These are phyloP conservation scores for Vanrija sp. DNA, from an alignment of 1,284 basidiomycete species.

Conservation along the genomic window DNA sequence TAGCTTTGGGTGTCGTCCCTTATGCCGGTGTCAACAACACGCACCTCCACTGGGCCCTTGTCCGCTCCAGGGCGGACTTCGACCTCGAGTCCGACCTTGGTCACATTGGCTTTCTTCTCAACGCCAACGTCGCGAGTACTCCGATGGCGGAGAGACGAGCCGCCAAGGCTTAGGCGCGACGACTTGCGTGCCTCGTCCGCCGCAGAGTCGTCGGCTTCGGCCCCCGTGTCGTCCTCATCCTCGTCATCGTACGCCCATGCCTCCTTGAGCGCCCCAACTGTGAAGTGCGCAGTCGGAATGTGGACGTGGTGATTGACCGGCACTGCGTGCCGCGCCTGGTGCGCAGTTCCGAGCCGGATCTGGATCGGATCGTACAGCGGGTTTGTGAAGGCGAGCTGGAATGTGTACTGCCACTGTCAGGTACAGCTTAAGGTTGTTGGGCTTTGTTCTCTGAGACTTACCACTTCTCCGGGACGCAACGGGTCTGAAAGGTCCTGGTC, in stretches of 20 bases:
- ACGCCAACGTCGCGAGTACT: slow-evolving; percentile 40
- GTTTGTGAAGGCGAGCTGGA: slow-evolving; percentile 84
- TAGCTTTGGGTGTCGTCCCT: too few species aligned
- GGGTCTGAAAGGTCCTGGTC: slow-evolving; percentile 32
- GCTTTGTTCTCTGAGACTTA: slow-evolving; percentile 12
- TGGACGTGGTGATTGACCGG: slow-evolving; percentile 51
- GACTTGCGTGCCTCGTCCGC: slow-evolving; percentile 20
- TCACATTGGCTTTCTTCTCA: slow-evolving; percentile 68
- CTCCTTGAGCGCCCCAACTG: slow-evolving; percentile 81
- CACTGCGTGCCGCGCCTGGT: slow-evolving; percentile 54
- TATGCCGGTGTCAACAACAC: slow-evolving; percentile 3
- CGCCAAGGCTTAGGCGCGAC: slow-evolving; percentile 45
- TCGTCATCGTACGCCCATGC: slow-evolving; percentile 90
- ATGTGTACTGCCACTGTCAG: slow-evolving; percentile 57
- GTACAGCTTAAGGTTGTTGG: not conserved
- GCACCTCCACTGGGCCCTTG: slow-evolving; percentile 19
- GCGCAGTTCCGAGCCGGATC: slow-evolving; percentile 62
- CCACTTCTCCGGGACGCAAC: slow-evolving; percentile 30
- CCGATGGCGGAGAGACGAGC: slow-evolving; percentile 28
- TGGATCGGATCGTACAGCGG: slow-evolving; percentile 91
- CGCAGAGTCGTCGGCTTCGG: slow-evolving; percentile 41
- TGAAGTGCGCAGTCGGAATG: slow-evolving; percentile 68
- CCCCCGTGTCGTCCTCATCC: slow-evolving; percentile 69
- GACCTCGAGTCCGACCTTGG: slow-evolving; percentile 59
- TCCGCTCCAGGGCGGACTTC: slow-evolving; percentile 22